Conservation (phyloP, 208 protist genomes). For the Phytomonas francai region DNA sequence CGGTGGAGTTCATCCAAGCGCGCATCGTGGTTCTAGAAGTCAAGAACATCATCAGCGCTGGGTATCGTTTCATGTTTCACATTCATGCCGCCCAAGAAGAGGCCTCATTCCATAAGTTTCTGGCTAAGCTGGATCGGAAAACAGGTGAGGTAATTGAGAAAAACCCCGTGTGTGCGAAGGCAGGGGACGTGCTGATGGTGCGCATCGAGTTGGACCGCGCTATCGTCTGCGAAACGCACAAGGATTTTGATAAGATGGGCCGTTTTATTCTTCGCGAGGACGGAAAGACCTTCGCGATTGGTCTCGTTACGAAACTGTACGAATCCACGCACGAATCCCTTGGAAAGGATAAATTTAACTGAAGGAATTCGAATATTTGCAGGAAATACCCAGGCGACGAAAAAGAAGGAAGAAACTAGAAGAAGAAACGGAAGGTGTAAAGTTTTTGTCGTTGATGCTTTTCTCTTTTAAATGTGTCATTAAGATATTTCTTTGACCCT, state of each 20-base stretch:
- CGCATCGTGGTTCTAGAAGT: slow-evolving; percentile 93
- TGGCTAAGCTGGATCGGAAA: slow-evolving; percentile 90
- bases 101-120: slow-evolving; percentile 77
- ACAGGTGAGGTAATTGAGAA: slow-evolving; percentile 88
- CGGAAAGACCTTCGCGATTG: slow-evolving; percentile 89
- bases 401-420: slow-evolving; percentile 2
- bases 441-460: not conserved
- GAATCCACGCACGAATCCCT: slow-evolving; percentile 73
- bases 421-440: not conserved
- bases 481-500: not conserved
- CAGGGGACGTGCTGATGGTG: slow-evolving; percentile 87
- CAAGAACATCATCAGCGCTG: slow-evolving; percentile 93
- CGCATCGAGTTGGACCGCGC: slow-evolving; percentile 83
- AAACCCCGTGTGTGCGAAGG: slow-evolving; percentile 90
- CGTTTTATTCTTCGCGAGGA: slow-evolving; percentile 96
- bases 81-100: slow-evolving; percentile 93
- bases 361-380: not conserved
- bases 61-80: slow-evolving; percentile 92
- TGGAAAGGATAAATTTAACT: slow-evolving; percentile 17
- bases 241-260: slow-evolving; percentile 93
- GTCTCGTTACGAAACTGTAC: slow-evolving; percentile 74
- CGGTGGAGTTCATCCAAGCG: slow-evolving; percentile 91
- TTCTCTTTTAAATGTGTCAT: not conserved
- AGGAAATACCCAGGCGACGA: slow-evolving; percentile 9
- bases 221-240: slow-evolving; percentile 90